A percentile compares a stretch with the other conserved stretches of the same genome.
Evolutionary conservation across 257 asterid species (phyloP).

Genomic region (Oldenlandia corymbosa): DNA sequence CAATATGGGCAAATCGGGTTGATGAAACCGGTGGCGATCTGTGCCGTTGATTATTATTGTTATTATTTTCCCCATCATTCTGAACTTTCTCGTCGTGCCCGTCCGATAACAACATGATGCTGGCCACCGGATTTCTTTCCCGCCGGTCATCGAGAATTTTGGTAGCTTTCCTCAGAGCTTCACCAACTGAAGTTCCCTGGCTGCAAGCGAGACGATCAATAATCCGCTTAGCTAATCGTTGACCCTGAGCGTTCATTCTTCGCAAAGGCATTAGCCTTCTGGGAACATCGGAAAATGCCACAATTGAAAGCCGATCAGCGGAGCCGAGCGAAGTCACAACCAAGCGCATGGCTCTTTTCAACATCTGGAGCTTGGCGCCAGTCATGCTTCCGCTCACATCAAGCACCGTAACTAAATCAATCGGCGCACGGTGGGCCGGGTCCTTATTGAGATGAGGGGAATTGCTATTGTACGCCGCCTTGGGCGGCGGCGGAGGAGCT

Average conservation of each 20-base stretch:
- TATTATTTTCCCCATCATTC: constrained; percentile 19
- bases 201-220: constrained; percentile 59
- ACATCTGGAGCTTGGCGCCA: constrained; percentile 84
- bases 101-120: constrained; percentile 68
- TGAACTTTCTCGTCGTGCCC: constrained; percentile 55
- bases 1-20: constrained; percentile 75
- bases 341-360: constrained; percentile 78
- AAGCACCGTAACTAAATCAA: constrained; percentile 78
- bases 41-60: constrained; percentile 31
- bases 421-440: constrained; percentile 67
- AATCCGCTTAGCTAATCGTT: constrained; percentile 50
- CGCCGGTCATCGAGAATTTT: constrained; percentile 77
- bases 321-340: constrained; percentile 87
- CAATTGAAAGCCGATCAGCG: constrained; percentile 74
- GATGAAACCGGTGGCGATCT: constrained; percentile 32
- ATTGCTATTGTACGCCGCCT: constrained; percentile 19
- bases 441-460: constrained; percentile 20
- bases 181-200: constrained; percentile 59
- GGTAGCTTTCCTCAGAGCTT: constrained; percentile 67
- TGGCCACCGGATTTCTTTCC: constrained; percentile 76
- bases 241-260: constrained; percentile 73
- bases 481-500: constrained; percentile 45
- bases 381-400: constrained; percentile 77
- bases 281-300: constrained; percentile 60
- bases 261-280: constrained; percentile 52